Percentiles rank a stretch among this genome's conserved stretches.
Evolutionary conservation across 1,284 basidiomycete genomes (phyloP).

Genomic region (Pulveroboletus sp.): DNA sequence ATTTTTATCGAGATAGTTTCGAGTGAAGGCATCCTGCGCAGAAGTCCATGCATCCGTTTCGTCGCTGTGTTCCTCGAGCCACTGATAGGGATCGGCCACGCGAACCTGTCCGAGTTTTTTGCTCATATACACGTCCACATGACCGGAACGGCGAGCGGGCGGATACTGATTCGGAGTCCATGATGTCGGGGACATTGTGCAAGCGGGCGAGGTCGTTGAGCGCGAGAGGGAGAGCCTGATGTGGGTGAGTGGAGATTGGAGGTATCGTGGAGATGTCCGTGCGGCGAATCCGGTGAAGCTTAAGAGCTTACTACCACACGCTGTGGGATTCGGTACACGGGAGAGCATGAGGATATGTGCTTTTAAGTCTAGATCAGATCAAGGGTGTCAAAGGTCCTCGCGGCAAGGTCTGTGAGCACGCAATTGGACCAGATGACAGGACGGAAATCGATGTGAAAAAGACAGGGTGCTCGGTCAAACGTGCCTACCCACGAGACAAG

Average conservation of each 20-base stretch:
- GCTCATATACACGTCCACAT: constrained; percentile 70
- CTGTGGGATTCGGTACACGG: constrained; percentile 24
- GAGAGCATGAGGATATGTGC: constrained; percentile 2
- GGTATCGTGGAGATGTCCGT: constrained; percentile 8
- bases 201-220: constrained; percentile 6
- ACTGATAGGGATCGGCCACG: constrained; percentile 73
- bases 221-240: constrained; percentile 25
- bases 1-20: constrained; percentile 61
- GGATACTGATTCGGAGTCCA: constrained; percentile 61
- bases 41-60: constrained; percentile 69
- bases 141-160: constrained; percentile 57
- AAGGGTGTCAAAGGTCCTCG: constrained; percentile 37
- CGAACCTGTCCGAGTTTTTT: constrained; percentile 57
- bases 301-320: constrained; percentile 27
- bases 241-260: constrained; percentile 15
- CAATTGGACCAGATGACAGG: constrained; percentile 15
- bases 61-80: constrained; percentile 62
- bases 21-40: constrained; percentile 63
- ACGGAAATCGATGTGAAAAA: constrained; percentile 21
- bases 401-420: constrained; percentile 2
- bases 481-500: neutral
- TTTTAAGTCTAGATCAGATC: constrained; percentile 31
- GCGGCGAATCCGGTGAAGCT: constrained; percentile 15
- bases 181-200: constrained; percentile 33
- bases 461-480: neutral